Evolutionary conservation across 352 stramenopile species (phyloP).

Genomic region (Phytophthora tubulina): DNA sequence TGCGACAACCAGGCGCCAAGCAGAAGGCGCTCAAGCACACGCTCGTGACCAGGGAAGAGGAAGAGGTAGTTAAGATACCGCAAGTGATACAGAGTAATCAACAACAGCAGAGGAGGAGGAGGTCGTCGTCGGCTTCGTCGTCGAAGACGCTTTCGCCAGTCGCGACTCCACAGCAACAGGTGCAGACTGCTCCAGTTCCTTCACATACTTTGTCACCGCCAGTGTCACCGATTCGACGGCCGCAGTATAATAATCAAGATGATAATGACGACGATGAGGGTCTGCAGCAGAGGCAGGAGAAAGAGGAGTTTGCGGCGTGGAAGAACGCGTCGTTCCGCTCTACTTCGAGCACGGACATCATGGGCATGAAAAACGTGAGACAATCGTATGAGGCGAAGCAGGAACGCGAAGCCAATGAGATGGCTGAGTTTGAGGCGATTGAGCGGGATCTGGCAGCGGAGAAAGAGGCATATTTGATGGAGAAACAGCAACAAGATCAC

Average conservation of each 20-base stretch:
- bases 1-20: slow-evolving; percentile 63
- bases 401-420: slow-evolving; percentile 73
- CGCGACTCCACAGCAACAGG: slow-evolving; percentile 15
- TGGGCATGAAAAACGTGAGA: slow-evolving; percentile 61
- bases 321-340: slow-evolving; percentile 43
- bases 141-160: slow-evolving; percentile 30
- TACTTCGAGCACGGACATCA: slow-evolving; percentile 58
- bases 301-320: slow-evolving; percentile 25
- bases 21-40: slow-evolving; percentile 69
- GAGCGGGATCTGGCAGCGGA: slow-evolving; percentile 73
- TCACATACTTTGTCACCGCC: slow-evolving; percentile 31
- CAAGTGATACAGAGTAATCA: slow-evolving; percentile 2
- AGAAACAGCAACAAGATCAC: slow-evolving; percentile 40
- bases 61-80: slow-evolving; percentile 14
- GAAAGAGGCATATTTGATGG: slow-evolving; percentile 63
- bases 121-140: slow-evolving; percentile 14
- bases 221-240: slow-evolving; percentile 28
- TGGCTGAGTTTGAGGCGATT: slow-evolving; percentile 83
- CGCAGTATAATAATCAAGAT: slow-evolving; percentile 7
- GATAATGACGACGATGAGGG: not conserved
- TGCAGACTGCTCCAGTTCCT: slow-evolving; percentile 5
- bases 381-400: slow-evolving; percentile 67
- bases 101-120: not conserved
- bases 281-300: slow-evolving; percentile 4
- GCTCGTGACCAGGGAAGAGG: slow-evolving; percentile 59